Percentiles rank a stretch among this genome's conserved stretches.
Conservation (phyloP, 2,329 filamentous ascomycete species). For the Nemania sp. region DNA sequence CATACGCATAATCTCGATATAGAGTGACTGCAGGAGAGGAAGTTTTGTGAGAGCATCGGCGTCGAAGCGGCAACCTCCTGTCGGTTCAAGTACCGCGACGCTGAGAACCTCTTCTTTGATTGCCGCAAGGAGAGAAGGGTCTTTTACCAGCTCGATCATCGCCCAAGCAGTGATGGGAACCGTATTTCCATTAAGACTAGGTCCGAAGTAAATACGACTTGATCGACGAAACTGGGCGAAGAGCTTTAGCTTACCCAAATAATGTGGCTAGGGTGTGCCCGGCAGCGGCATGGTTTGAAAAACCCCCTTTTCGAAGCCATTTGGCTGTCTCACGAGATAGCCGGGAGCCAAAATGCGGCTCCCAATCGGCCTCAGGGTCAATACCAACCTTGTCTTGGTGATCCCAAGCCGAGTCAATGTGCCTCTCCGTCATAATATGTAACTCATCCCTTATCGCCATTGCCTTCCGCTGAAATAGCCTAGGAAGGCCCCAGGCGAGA, state of each 20-base stretch:
- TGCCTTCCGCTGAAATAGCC: constrained; percentile 40
- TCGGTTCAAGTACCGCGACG: no score
- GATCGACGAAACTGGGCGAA: background rate
- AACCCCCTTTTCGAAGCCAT: constrained; percentile 40
- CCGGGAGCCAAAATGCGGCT: constrained; percentile 47
- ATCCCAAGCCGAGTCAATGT: constrained; percentile 32
- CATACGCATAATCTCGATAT: constrained; percentile 42
- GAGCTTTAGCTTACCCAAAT: constrained; percentile 31
- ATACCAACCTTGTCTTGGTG: constrained; percentile 40
- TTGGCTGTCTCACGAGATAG: constrained; percentile 40
- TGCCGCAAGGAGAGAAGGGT: constrained; percentile 39
- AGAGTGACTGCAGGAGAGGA: constrained; percentile 44
- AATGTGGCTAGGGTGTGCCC: constrained; percentile 9
- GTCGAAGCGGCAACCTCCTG: constrained; percentile 29
- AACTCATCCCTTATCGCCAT: constrained; percentile 38
- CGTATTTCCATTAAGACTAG: constrained; percentile 47
- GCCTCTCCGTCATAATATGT: constrained; percentile 27
- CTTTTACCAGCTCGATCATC: constrained; percentile 47
- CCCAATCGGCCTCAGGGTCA: constrained; percentile 43
- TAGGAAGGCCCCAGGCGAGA: constrained; percentile 44
- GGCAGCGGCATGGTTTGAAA: constrained; percentile 27
- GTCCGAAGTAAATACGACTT: background rate
- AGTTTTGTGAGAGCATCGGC: constrained; percentile 36
- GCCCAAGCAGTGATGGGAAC: constrained; percentile 49
- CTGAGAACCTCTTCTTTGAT: constrained; percentile 42